Base-by-base conservation (phyloP, 495 filamentous ascomycete species). In the Tuber melanosporum region DNA sequence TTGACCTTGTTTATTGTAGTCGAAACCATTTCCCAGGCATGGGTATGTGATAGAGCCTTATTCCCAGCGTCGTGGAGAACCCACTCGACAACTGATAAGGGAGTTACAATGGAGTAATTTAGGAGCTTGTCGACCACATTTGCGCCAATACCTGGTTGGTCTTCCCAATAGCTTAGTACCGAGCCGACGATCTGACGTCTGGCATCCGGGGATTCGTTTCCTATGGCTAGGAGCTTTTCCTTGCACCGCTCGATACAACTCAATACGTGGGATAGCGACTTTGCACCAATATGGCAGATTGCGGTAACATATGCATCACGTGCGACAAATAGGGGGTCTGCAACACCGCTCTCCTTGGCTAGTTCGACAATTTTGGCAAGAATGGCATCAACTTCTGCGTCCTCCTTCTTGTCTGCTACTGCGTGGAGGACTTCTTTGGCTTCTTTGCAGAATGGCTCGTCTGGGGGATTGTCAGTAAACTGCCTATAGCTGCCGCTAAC, bases 211-310 rank as follows among this genome's bases (percentile, higher is more conserved):
- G 92, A 95, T 71, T 88, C 87, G 1, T 89, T 86, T 20, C 93
- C 94, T 72, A 95, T 90, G 71, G 90, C 88, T 3, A 97, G 85
- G 6, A 99, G 90, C 15, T 93, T 92, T 71, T 97, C 94, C 84
- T 97, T 98, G 86, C 92, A 95, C 72, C 95, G 92, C 83, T 99
- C 95, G 81, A 99, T 97, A 85, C 93, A 96, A 20, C 93, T 95
- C 41, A 99, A 88, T 15, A 98, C 93, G 83, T 99, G 95, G 8
- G 95, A 98, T 17, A 99, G 91, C 0, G 94, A 97, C 84, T 98
- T 98, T 77, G 92, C 92, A 72, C 95, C 95, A 42, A 97, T 91
- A 83, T 90, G 94, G 85, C 94, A 95, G 80, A 99, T 93, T 22
- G 92, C 88, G 0, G 95, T 98, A 76, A 98, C 91, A 76, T 95